Base-by-base conservation (phyloP, 306 rosid species). In the Cicer cuneatum region DNA sequence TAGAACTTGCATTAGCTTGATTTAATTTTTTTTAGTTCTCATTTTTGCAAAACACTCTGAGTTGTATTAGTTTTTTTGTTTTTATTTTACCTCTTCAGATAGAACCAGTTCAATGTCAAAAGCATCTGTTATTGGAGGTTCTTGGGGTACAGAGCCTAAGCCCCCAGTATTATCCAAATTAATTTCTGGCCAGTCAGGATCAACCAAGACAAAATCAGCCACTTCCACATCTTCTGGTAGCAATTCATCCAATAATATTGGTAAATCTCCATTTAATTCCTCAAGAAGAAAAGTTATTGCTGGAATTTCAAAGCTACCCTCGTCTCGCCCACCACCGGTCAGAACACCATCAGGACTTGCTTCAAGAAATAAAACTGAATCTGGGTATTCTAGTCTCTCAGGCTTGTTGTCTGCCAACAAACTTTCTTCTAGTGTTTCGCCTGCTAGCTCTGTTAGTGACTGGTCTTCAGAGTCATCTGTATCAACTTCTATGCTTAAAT, bases 361-460 rank as follows among this genome's bases (percentile, higher is more conserved):
- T 40, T 42, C 85, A 24, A 80, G 82, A 73, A 78, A 78, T 52
- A 87, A 85, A 49, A 45, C 46, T 72, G 83, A 79, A 59, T 18
- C 83, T 57, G 89, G 81, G 72, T 80, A 79, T 77, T 77, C 86
- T 47, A 80, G 80, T 69, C 75, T 86, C 77, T 77, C 88, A 29
- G 49, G 85, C 71, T 59, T 71, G 81, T 79, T 81, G 73, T 82
- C 92, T 72, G 81, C 45, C 65, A 52, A 80, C 67, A 90, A 85
- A 83, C 84, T 81, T 52, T 79, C 87, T 65, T 82, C 97, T 66
- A 85, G 87, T 74, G 59, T 78, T 72, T 92, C 99, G 70, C 96
- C 99, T 19, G 90, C 96, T 41, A 84, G 90, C 87, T 92, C 99
- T 75, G 74, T 89, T 69, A 89, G 97, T 81, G 98, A 93, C 52